Conservation (phyloP, 495 filamentous ascomycete genomes). For the Lophium mytilinum region DNA sequence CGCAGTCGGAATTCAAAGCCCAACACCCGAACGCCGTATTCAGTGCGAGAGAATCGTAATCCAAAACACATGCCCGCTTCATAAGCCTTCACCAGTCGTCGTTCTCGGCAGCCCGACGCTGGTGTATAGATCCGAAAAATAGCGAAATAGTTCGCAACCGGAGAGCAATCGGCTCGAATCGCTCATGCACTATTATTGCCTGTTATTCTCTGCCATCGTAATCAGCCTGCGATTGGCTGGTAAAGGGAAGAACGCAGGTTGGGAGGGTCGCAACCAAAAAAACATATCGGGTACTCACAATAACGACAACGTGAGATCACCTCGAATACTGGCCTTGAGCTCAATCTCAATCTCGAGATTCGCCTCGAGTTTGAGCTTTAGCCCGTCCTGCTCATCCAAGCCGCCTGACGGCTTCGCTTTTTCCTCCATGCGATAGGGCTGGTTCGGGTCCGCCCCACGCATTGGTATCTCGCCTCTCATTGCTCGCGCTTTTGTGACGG, state of each 20-base stretch:
- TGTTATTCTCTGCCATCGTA: constrained; percentile 17
- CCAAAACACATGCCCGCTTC: background rate
- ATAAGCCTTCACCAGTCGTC: background rate
- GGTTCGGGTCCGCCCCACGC: constrained; percentile 35
- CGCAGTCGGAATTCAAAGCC: background rate
- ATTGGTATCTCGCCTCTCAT: constrained; percentile 41
- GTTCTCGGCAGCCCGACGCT: background rate
- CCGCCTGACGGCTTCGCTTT: constrained; percentile 24
- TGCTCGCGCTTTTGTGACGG: constrained; percentile 39
- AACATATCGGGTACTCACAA: constrained; percentile 31
- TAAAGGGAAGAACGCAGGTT: background rate
- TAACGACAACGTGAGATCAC: constrained; percentile 37
- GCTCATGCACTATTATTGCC: constrained; percentile 15
- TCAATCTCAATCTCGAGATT: constrained; percentile 42
- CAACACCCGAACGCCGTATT: background rate
- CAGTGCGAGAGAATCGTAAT: background rate
- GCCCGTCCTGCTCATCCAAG: constrained; percentile 32
- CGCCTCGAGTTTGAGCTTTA: constrained; percentile 38
- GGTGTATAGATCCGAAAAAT: background rate
- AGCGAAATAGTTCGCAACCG: background rate
- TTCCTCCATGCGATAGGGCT: constrained; percentile 28
- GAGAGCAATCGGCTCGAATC: background rate
- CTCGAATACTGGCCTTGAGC: constrained; percentile 38
- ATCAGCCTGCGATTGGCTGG: constrained; percentile 9
- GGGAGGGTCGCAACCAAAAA: background rate